These are phyloP conservation scores for Phalaenopsis aphrodite DNA, from an alignment of 106 monocot genomes.

Conservation along the genomic window DNA sequence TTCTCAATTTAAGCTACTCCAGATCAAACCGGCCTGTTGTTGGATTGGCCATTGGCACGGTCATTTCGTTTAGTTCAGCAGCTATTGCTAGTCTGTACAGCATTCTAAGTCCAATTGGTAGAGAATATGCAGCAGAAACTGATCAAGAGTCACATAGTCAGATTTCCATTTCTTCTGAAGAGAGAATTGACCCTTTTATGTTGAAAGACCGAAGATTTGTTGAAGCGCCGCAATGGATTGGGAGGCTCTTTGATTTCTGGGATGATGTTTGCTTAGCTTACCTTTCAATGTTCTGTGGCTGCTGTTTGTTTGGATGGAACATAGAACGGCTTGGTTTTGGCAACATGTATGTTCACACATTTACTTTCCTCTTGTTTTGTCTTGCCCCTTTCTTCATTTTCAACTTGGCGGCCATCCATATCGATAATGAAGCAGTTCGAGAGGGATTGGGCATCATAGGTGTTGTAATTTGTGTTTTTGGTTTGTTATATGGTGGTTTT, in stretches of 20 bases:
- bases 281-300: constrained; percentile 14
- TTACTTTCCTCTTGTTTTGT: constrained; percentile 16
- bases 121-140: constrained; percentile 10
- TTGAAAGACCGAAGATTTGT: not conserved
- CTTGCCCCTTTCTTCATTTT: constrained; percentile 20
- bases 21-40: constrained; percentile 11
- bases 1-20: constrained; percentile 14
- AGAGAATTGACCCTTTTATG: not conserved
- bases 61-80: constrained; percentile 5
- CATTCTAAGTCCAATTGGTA: constrained; percentile 16
- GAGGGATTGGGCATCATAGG: constrained; percentile 10
- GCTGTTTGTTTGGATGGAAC: constrained; percentile 22
- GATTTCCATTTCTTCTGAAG: too few relatives aligned
- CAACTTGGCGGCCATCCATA: constrained; percentile 18
- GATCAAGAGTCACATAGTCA: constrained; percentile 7
- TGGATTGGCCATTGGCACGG: constrained; percentile 6
- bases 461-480: constrained; percentile 11
- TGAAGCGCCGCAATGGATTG: constrained; percentile 10
- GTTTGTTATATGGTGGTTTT: constrained; percentile 19
- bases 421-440: constrained; percentile 12
- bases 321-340: constrained; percentile 20
- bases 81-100: constrained; percentile 16
- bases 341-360: not conserved
- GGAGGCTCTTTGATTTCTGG: constrained; percentile 18
- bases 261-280: constrained; percentile 14